A percentile compares a stretch with the other conserved stretches of the same genome.
Conservation (phyloP, 192 early-diverging fungal genomes). For the Funneliformis mosseae region DNA sequence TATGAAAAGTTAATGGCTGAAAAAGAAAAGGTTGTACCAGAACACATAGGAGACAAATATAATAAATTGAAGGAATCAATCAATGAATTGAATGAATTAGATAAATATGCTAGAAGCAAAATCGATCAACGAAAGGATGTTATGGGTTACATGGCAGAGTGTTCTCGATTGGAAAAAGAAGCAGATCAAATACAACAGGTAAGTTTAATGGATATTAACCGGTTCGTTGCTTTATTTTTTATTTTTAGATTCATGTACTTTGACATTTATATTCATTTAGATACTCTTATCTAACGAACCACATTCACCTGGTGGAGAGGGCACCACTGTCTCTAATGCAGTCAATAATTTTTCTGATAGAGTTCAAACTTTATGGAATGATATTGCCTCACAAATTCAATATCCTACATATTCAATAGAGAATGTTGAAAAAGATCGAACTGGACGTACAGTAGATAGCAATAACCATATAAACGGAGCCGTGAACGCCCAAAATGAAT, state of each 20-base stretch:
- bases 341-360: conserved; percentile 12
- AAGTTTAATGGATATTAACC: not conserved
- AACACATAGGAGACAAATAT: not conserved
- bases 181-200: conserved; percentile 27
- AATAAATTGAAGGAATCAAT: conserved; percentile 9
- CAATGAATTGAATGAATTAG: not conserved
- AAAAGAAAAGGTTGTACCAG: conserved; percentile 3
- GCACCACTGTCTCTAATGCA: conserved; percentile 9
- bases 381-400: conserved; percentile 1
- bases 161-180: conserved; percentile 1
- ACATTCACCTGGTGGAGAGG: conserved; percentile 23
- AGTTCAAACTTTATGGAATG: conserved; percentile 15
- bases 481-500: conserved; percentile 23
- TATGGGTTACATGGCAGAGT: not conserved
- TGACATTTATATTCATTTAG: not conserved
- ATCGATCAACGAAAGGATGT: conserved; percentile 18
- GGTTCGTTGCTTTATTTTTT: too few relatives aligned
- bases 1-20: not conserved
- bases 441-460: not conserved
- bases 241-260: not conserved
- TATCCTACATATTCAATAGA: conserved; percentile 24
- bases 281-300: conserved; percentile 19
- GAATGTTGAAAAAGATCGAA: not conserved
- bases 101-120: conserved; percentile 1
- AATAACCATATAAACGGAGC: conserved; percentile 12